Conservation (phyloP, 768 basidiomycete genomes). For the Saitozyma sp. region DNA sequence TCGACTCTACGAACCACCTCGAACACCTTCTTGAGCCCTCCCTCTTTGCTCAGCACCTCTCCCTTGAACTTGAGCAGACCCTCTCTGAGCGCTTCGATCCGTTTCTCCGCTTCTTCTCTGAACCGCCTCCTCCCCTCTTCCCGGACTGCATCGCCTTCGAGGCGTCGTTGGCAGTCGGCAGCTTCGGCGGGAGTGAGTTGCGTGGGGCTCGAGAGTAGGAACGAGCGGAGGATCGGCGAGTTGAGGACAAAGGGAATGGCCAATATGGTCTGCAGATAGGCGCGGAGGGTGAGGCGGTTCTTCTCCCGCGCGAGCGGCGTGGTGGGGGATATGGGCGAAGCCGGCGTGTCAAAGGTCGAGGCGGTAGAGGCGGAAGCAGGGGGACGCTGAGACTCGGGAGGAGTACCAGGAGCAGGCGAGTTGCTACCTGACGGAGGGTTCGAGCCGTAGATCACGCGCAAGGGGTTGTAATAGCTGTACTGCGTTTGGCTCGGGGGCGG, state of each 20-base stretch:
- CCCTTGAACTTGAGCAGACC: conserved; percentile 86
- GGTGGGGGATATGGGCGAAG: conserved; percentile 20
- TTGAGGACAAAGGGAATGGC: conserved; percentile 71
- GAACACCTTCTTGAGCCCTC: conserved; percentile 82
- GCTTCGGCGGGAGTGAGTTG: conserved; percentile 68
- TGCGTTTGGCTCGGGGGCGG: conserved; percentile 15
- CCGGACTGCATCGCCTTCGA: conserved; percentile 82
- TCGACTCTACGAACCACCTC: conserved; percentile 79
- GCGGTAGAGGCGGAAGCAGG: conserved; percentile 12
- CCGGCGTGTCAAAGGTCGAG: conserved; percentile 7
- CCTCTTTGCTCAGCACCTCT: conserved; percentile 69
- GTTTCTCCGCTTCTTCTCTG: conserved; percentile 75
- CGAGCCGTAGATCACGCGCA: conserved; percentile 44
- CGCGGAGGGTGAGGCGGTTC: conserved; percentile 88
- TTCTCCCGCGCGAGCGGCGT: conserved; percentile 78
- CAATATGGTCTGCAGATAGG: conserved; percentile 83
- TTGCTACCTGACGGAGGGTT: not conserved
- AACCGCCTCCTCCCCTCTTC: conserved; percentile 87
- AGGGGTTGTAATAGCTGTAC: conserved; percentile 48
- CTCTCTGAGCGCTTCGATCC: conserved; percentile 82
- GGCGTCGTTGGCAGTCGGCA: conserved; percentile 73
- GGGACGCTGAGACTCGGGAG: conserved; percentile 1
- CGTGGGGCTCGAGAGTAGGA: conserved; percentile 76
- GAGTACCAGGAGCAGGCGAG: conserved; percentile 9
- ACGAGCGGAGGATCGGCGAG: conserved; percentile 80